Base-by-base conservation (phyloP, 495 filamentous ascomycete genomes). In the Aspergillus coremiiformis region DNA sequence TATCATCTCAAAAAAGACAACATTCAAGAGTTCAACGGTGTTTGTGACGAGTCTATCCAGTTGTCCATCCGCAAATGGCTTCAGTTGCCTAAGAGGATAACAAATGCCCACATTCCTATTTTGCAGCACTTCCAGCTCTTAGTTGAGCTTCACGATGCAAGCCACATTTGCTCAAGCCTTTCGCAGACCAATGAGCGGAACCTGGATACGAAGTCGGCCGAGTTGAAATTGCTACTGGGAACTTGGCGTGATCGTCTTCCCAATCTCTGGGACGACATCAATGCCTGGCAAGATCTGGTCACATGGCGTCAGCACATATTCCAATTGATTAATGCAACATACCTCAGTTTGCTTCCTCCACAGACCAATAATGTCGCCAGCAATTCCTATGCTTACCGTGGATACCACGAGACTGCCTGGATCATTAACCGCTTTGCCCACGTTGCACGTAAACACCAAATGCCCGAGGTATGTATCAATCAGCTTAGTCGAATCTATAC, bases 231-330 rank as follows among this genome's bases (percentile, higher is more conserved):
- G 33, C 80, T 97, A 7, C 81, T 99, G 7, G 87, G 87, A 27
- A 93, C 92, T 9, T 99, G 94, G 94, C 81, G 94, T 47, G 94
- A 99, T 63, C 80, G 94, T 19, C 71, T 99, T 42, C 94, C 94
- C 2, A 99, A 99, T 59, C 84, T 95, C 8, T 99, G 94, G 94
- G 94, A 99, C 59, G 94, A 99, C 63, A 99, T 99, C 70, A 95
- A 95, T 59, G 87, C 91, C 20, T 99, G 94, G 94, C 92, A 97
- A 63, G 94, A 97, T 62, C 77, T 99, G 19, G 93, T 99, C 17
- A 97, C 94, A 2, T 99, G 94, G 94, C 83, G 94, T 58, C 94
- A 97, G 65, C 94, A 99, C 68, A 94, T 99, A 56, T 99, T 99
- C 74, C 85, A 90, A 45, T 81, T 96, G 11, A 99, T 99, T 71